Evolutionary conservation across 2,329 filamentous ascomycete genomes (phyloP).

Genomic region (Ascochyta koolunga): DNA sequence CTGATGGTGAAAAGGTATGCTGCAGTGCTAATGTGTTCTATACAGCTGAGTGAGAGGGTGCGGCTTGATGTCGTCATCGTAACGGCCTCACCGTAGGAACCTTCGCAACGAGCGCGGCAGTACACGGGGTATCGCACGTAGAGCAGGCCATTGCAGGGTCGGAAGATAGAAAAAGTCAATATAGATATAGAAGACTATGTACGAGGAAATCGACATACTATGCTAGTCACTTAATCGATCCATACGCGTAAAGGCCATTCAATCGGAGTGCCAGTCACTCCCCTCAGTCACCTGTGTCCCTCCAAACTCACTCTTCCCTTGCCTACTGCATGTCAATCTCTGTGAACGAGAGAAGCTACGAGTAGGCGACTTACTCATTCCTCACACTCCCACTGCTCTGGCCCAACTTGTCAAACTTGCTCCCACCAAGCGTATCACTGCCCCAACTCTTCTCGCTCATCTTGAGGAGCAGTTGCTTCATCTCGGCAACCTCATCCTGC

Average conservation of each 20-base stretch:
- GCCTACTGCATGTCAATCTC: background rate
- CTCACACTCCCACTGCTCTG: slow-evolving; percentile 34
- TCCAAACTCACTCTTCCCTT: slow-evolving; percentile 28
- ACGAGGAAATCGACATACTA: background rate
- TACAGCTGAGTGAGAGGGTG: no score
- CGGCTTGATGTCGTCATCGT: no score
- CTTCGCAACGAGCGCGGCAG: no score
- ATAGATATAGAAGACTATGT: background rate
- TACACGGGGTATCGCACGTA: no score
- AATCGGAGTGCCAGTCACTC: slow-evolving; percentile 31
- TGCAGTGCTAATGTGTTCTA: no score
- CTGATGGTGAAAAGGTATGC: no score
- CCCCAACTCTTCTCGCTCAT: slow-evolving; percentile 39
- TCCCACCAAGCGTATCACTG: slow-evolving; percentile 38
- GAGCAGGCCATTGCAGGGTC: no score
- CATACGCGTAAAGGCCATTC: background rate
- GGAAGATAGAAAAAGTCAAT: no score
- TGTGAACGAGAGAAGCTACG: background rate
- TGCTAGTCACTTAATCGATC: no score
- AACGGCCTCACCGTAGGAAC: no score
- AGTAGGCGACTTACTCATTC: slow-evolving; percentile 15
- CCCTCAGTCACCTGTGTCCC: slow-evolving; percentile 24
- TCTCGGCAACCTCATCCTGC: slow-evolving; percentile 52
- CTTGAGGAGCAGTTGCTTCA: slow-evolving; percentile 49
- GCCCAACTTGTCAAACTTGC: slow-evolving; percentile 30